phyloP scores from a whole-genome alignment of 805 yeast species.

The Cyberlindnera xishuangbannaensis region DNA sequence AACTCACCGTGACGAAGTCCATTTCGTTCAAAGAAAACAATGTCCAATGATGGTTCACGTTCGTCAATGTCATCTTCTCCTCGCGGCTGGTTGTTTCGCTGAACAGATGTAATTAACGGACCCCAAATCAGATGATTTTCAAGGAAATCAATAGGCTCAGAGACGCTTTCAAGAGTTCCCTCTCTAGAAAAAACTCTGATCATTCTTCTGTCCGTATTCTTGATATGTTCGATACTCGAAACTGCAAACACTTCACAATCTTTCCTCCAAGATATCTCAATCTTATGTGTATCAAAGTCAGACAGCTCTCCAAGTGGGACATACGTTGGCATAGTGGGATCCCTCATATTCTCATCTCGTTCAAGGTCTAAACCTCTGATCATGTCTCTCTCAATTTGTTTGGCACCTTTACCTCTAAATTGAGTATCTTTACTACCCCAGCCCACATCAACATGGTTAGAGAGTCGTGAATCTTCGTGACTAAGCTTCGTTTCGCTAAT shows the following conservation, averaged over 20 bases:
- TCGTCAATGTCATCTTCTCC: conserved; percentile 24
- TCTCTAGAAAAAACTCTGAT: conserved; percentile 78
- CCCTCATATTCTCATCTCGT: conserved; percentile 62
- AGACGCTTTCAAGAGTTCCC: conserved; percentile 72
- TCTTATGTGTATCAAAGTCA: conserved; percentile 42
- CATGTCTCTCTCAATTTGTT: conserved; percentile 62
- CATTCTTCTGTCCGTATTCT: conserved; percentile 53
- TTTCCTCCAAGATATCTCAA: conserved; percentile 85
- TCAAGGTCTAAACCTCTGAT: conserved; percentile 54
- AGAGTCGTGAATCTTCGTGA: conserved; percentile 56
- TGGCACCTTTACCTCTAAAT: conserved; percentile 89
- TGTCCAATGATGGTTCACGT: conserved; percentile 35
- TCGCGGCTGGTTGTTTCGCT: conserved; percentile 40
- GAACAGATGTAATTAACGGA: conserved; percentile 75
- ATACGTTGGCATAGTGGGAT: conserved; percentile 80
- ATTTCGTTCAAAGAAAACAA: conserved; percentile 86
- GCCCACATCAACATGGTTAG: conserved; percentile 91
- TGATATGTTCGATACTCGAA: conserved; percentile 45
- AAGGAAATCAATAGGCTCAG: conserved; percentile 83
- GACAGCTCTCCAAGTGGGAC: conserved; percentile 66
- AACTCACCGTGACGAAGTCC: conserved; percentile 91
- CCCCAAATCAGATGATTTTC: conserved; percentile 85
- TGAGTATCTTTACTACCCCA: conserved; percentile 99
- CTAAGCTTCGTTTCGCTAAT: conserved; percentile 57
- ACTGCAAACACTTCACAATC: conserved; percentile 83